A percentile compares a stretch with the other conserved stretches of the same genome.
Evolutionary conservation across 257 asterid genomes (phyloP).

Genomic region (Lycium barbarum): DNA sequence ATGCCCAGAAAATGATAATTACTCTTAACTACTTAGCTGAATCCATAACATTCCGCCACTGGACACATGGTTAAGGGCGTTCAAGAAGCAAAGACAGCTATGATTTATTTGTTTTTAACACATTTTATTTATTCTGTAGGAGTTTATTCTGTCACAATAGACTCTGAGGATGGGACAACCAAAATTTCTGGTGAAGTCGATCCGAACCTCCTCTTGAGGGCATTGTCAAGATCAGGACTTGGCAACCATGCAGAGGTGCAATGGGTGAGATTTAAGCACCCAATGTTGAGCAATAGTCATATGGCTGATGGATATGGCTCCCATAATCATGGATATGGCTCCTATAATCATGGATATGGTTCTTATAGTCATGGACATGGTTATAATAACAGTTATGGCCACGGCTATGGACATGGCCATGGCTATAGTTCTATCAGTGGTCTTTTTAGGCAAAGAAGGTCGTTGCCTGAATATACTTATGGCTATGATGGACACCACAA

Average conservation of each 20-base stretch:
- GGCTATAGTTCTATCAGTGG: constrained; percentile 26
- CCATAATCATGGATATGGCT: constrained; percentile 24
- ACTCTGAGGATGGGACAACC: constrained; percentile 45
- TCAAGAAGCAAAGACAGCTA: constrained; percentile 15
- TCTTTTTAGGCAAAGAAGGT: constrained; percentile 30
- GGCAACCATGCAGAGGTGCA: constrained; percentile 60
- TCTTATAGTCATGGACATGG: neutral
- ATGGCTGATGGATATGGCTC: constrained; percentile 7
- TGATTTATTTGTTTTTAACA: neutral
- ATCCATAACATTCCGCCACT: no score
- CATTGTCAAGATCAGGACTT: constrained; percentile 42
- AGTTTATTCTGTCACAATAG: constrained; percentile 48
- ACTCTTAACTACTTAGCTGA: no score
- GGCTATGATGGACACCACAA: neutral
- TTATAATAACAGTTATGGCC: constrained; percentile 18
- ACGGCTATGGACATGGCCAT: no score
- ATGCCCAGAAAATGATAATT: no score
- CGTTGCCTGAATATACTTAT: constrained; percentile 30
- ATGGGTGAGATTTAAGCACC: constrained; percentile 55
- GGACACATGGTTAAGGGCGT: neutral
- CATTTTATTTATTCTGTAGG: constrained; percentile 40
- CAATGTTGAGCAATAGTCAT: constrained; percentile 29
- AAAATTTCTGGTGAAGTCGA: constrained; percentile 52
- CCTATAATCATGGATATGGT: no score
- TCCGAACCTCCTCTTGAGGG: constrained; percentile 52